Conservation (phyloP, 805 yeast species). For the Saturnispora mendoncae region DNA sequence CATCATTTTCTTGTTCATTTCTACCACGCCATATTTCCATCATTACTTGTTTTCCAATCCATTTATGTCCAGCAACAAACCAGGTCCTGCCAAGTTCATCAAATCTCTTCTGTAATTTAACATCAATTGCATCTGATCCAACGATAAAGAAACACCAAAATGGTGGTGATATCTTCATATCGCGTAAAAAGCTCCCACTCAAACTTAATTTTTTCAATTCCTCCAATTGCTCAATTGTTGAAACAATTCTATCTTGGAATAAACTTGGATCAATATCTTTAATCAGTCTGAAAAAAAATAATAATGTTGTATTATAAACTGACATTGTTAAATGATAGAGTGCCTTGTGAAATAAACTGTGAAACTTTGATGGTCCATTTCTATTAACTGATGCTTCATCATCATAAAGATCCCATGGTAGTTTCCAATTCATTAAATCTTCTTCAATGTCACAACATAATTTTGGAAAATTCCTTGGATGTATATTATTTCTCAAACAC, state of each 20-base stretch:
- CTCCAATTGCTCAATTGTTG: constrained; percentile 31
- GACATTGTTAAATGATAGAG: constrained; percentile 32
- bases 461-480: constrained; percentile 47
- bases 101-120: constrained; percentile 25
- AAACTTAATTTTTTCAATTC: constrained; percentile 19
- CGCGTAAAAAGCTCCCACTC: constrained; percentile 15
- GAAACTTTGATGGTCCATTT: constrained; percentile 20
- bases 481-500: constrained; percentile 33
- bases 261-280: constrained; percentile 31
- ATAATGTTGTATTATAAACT: constrained; percentile 35
- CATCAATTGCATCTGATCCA: constrained; percentile 33
- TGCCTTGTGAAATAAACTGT: constrained; percentile 33
- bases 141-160: constrained; percentile 43
- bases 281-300: constrained; percentile 40
- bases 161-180: constrained; percentile 29
- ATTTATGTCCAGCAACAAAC: constrained; percentile 33
- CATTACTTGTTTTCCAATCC: constrained; percentile 49
- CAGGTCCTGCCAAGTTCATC: constrained; percentile 29
- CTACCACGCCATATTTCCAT: constrained; percentile 43
- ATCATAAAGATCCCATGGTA: constrained; percentile 36
- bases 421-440: constrained; percentile 37
- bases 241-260: constrained; percentile 30
- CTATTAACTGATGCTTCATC: constrained; percentile 12
- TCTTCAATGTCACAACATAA: constrained; percentile 49
- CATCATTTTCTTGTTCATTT: constrained; percentile 17